phyloP scores from a whole-genome alignment of 495 filamentous ascomycete genomes.

The Neurospora sp. region DNA sequence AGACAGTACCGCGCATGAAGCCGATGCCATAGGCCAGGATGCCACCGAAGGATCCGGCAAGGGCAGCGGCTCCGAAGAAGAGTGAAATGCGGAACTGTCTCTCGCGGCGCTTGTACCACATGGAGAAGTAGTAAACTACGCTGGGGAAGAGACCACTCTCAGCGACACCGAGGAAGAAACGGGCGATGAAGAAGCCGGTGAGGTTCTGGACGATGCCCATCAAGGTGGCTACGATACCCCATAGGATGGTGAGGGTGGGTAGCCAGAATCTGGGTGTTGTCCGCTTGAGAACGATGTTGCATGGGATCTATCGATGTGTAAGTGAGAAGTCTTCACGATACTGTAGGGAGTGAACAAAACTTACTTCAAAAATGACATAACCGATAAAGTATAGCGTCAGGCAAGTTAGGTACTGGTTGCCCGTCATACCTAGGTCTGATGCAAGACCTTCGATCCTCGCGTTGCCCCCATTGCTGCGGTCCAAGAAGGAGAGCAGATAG shows the following conservation, averaged over 20 bases:
- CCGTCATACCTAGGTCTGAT: constrained; percentile 54
- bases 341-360: not conserved
- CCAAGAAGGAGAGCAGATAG: constrained; percentile 65
- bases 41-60: constrained; percentile 74
- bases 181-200: constrained; percentile 50
- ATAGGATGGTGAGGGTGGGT: constrained; percentile 31
- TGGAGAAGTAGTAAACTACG: constrained; percentile 73
- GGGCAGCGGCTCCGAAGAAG: constrained; percentile 63
- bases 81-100: constrained; percentile 60
- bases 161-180: constrained; percentile 50
- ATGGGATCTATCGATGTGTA: constrained; percentile 43
- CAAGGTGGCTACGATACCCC: constrained; percentile 60
- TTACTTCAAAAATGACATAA: constrained; percentile 48
- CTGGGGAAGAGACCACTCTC: constrained; percentile 59
- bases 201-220: constrained; percentile 58
- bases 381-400: constrained; percentile 68
- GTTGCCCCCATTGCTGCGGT: constrained; percentile 59
- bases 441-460: constrained; percentile 53
- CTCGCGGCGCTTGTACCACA: constrained; percentile 73
- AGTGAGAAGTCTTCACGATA: not conserved
- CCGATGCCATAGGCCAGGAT: constrained; percentile 56
- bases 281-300: constrained; percentile 62
- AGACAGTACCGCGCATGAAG: constrained; percentile 54
- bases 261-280: constrained; percentile 56
- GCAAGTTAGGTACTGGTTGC: constrained; percentile 61